Base-by-base conservation (phyloP, 2,329 filamentous ascomycete genomes). In the Verticillium klebahnii region DNA sequence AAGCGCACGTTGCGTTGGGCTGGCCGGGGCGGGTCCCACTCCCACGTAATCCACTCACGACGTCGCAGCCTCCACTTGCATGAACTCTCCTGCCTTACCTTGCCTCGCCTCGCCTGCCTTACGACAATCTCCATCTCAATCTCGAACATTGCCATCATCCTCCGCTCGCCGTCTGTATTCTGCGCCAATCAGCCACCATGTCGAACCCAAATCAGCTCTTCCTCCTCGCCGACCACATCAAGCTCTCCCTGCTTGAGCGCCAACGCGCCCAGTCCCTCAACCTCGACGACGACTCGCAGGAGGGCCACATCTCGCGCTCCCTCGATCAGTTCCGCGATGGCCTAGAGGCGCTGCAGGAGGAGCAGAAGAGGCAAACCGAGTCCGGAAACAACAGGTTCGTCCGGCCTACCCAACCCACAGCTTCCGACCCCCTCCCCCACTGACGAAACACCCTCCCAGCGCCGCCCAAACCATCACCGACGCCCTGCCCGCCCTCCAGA, bases 141-240 rank as follows among this genome's bases (percentile, higher is more conserved):
- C 17, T 50, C 40, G n/a, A 50, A 50, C 37, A 40, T 19, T 6
- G 29, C 29, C 29, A 29, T 29, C 29, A 29, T 29, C 29, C 29
- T 29, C 5, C 37, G 15, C 37, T 5, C 15, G 12, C 17, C 31
- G 23, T 32, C 54, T 7, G 14, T 14, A 4, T 56, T 11, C 17
- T 4, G 14, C 25, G 15, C 25, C 54, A 19, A 6, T 5, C 19
- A 11, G 45, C 5, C 66, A 72, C 64, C 71, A 85, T 85, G 83
- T 78, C 82, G 65, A 88, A 83, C 68, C 77, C 84, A 45, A 88
- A 87, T 71, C 93, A 97, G 76, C 89, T 98, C 68, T 92, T 93
- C 74, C 89, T 98, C 60, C 87, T 98, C 62, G 92, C 93, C 71
- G 95, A 99, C 78, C 94, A 98, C 77, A 91, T 98, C 82, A 97